These are phyloP conservation scores for Gossypium arboreum DNA, from an alignment of 345 rosid species.

Conservation along the genomic window DNA sequence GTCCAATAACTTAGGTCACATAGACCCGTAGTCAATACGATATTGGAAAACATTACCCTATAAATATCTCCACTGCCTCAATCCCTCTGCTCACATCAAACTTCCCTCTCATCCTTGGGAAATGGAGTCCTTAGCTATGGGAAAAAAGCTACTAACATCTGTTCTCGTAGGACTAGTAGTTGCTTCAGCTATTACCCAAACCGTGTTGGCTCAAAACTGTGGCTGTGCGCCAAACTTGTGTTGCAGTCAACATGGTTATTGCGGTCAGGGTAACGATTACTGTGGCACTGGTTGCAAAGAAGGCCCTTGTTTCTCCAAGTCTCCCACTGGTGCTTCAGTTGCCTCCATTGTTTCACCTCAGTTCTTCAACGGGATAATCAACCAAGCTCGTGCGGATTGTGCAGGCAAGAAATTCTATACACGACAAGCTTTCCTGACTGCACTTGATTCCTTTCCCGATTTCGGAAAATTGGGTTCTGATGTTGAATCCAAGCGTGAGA, in stretches of 20 bases:
- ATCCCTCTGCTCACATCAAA: background rate
- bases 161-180: background rate
- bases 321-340: constrained; percentile 31
- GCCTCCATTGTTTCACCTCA: constrained; percentile 35
- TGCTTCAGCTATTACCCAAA: background rate
- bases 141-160: background rate
- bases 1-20: background rate
- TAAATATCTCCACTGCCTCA: background rate
- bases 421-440: constrained; percentile 50
- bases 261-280: constrained; percentile 28
- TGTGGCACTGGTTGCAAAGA: constrained; percentile 49
- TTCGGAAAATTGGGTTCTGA: constrained; percentile 52
- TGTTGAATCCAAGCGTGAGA: constrained; percentile 29
- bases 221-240: constrained; percentile 44
- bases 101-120: background rate
- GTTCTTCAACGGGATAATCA: constrained; percentile 54
- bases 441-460: constrained; percentile 37
- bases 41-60: background rate
- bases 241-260: constrained; percentile 46
- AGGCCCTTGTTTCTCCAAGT: constrained; percentile 47
- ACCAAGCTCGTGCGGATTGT: constrained; percentile 43
- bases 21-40: background rate
- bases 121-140: constrained; percentile 1
- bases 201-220: constrained; percentile 43
- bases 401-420: constrained; percentile 60